Percentiles rank a stretch among this genome's conserved stretches.
phyloP scores from a whole-genome alignment of 2,329 filamentous ascomycete species.

The Macrophomina phaseolina region DNA sequence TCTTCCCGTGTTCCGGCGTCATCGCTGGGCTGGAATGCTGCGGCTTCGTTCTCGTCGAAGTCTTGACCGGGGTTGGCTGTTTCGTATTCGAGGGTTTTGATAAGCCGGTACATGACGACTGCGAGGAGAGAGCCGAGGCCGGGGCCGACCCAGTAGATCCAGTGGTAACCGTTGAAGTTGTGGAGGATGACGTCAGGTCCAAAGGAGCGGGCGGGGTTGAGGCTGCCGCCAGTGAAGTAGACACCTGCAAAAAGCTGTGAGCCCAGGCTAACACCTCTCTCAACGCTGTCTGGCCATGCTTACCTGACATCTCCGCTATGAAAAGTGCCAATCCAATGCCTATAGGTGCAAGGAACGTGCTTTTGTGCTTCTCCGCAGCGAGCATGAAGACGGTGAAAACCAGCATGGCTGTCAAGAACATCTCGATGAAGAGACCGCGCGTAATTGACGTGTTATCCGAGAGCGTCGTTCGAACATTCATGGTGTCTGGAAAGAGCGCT shows the following conservation, averaged over 20 bases:
- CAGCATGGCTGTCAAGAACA: slow-evolving; percentile 47
- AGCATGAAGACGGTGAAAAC: slow-evolving; percentile 45
- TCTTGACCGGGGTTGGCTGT: slow-evolving; percentile 49
- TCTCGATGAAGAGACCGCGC: slow-evolving; percentile 47
- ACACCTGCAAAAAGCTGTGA: slow-evolving; percentile 33
- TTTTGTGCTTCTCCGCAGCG: slow-evolving; percentile 40
- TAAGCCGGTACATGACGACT: slow-evolving; percentile 46
- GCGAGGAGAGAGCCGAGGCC: slow-evolving; percentile 46
- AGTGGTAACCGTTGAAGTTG: slow-evolving; percentile 50
- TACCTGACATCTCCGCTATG: slow-evolving; percentile 29
- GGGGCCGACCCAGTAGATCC: slow-evolving; percentile 58
- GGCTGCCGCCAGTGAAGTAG: slow-evolving; percentile 51
- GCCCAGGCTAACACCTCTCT: neutral
- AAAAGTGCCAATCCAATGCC: slow-evolving; percentile 36
- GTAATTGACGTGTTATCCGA: slow-evolving; percentile 37
- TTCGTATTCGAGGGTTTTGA: slow-evolving; percentile 49
- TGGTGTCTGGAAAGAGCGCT: slow-evolving; percentile 38
- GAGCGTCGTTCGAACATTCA: slow-evolving; percentile 43
- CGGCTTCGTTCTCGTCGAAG: slow-evolving; percentile 38
- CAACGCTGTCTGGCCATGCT: neutral
- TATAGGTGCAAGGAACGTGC: slow-evolving; percentile 35
- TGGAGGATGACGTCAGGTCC: slow-evolving; percentile 49
- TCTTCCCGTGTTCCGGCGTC: neutral
- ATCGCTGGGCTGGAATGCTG: neutral
- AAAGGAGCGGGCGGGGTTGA: slow-evolving; percentile 55